A percentile compares a stretch with the other conserved stretches of the same genome.
These are phyloP conservation scores for Sarocladiaceae sp. DNA, from an alignment of 2,329 filamentous ascomycete species.

Conservation along the genomic window DNA sequence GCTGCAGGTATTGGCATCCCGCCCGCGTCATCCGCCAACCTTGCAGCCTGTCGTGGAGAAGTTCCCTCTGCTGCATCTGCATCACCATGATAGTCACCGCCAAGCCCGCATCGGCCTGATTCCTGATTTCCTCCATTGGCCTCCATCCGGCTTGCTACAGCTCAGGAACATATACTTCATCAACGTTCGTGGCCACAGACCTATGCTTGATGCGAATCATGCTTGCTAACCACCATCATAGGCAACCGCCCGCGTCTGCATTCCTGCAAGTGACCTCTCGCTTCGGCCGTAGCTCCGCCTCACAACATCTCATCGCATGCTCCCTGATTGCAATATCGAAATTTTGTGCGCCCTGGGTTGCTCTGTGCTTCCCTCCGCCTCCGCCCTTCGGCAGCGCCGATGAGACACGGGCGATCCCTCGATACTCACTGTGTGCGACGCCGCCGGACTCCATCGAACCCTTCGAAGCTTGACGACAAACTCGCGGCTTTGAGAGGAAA, in stretches of 20 bases:
- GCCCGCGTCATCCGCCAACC: constrained; percentile 4
- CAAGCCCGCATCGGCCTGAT: constrained; percentile 1
- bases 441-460: not conserved
- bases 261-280: not conserved
- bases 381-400: not conserved
- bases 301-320: not conserved
- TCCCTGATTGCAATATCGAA: not conserved
- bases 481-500: not conserved
- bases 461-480: not conserved
- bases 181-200: too few relatives aligned
- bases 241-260: not conserved
- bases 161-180: not conserved
- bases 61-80: not conserved
- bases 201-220: too few relatives aligned
- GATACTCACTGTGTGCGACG: not conserved
- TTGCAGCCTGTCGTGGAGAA: not conserved
- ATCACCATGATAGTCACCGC: not conserved
- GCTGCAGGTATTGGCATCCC: constrained; percentile 6
- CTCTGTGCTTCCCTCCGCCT: constrained; percentile 2
- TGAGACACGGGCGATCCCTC: not conserved
- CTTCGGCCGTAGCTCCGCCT: not conserved
- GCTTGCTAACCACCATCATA: not conserved
- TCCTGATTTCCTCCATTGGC: not conserved
- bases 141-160: not conserved
- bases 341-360: not conserved